phyloP scores from a whole-genome alignment of 2,329 filamentous ascomycete genomes.

The Fusarium stilboides region DNA sequence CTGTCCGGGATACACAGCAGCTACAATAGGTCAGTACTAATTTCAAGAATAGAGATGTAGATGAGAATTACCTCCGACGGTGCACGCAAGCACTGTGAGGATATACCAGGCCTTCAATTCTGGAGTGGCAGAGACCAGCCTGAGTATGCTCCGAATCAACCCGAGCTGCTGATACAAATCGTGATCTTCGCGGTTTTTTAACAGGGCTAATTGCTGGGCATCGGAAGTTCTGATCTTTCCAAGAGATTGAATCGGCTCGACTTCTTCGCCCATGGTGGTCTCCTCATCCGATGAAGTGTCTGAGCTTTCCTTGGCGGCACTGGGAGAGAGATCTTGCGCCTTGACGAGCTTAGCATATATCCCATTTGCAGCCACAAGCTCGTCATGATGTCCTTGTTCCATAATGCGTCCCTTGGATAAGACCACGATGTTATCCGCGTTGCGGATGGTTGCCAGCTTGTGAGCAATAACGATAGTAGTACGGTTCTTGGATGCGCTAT shows the following conservation, averaged over 20 bases:
- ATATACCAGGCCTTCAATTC: too few relatives aligned
- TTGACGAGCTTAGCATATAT: slow-evolving; percentile 67
- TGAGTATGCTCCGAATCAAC: too few relatives aligned
- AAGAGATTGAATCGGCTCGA: not conserved
- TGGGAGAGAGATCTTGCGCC: slow-evolving; percentile 56
- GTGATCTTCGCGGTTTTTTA: too few relatives aligned
- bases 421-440: slow-evolving; percentile 53
- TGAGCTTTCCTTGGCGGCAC: slow-evolving; percentile 15
- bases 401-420: slow-evolving; percentile 48
- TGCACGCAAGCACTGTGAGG: slow-evolving; percentile 42
- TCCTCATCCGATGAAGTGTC: slow-evolving; percentile 46
- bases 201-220: too few relatives aligned
- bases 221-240: too few relatives aligned
- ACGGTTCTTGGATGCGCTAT: slow-evolving; percentile 66
- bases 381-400: slow-evolving; percentile 58
- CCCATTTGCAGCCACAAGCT: slow-evolving; percentile 64
- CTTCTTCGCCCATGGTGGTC: slow-evolving; percentile 33
- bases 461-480: slow-evolving; percentile 77
- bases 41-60: too few relatives aligned
- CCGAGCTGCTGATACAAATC: too few relatives aligned
- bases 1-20: slow-evolving; percentile 58
- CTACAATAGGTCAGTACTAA: slow-evolving; percentile 31
- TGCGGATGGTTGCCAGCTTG: slow-evolving; percentile 60
- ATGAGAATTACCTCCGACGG: too few relatives aligned
- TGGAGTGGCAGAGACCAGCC: too few relatives aligned